phyloP scores from a whole-genome alignment of 805 yeast genomes.

The Metschnikowia arizonensis region DNA sequence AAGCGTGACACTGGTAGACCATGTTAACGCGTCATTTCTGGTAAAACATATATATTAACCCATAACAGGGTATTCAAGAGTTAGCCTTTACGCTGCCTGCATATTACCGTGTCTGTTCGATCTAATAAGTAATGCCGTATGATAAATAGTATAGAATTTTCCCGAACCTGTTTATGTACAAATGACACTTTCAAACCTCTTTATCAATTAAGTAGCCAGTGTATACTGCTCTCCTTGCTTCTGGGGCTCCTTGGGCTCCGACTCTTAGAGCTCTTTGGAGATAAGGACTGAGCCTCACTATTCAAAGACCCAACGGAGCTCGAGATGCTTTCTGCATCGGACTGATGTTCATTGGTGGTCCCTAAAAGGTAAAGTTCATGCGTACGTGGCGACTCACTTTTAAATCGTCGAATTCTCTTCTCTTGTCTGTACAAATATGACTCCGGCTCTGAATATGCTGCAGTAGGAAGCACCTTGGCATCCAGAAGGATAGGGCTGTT shows the following conservation, averaged over 20 bases:
- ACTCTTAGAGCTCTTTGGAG: slow-evolving; percentile 1
- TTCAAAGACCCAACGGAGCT: not conserved
- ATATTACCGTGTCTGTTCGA: not conserved
- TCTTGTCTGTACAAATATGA: slow-evolving; percentile 5
- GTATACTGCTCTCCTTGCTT: slow-evolving; percentile 3
- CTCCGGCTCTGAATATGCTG: not conserved
- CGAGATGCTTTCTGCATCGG: not conserved
- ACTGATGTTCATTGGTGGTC: not conserved
- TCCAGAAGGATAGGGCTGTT: not conserved
- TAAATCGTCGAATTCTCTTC: slow-evolving; percentile 7
- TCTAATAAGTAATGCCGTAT: slow-evolving; percentile 1
- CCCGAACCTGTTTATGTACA: slow-evolving; percentile 3
- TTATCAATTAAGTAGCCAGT: slow-evolving; percentile 4
- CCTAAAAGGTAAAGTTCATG: not conserved
- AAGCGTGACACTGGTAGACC: not conserved
- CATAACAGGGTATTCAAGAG: too few relatives aligned
- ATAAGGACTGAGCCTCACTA: not conserved
- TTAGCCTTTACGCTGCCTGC: not conserved
- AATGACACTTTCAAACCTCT: too few relatives aligned
- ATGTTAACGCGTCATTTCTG: too few relatives aligned
- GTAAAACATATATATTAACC: too few relatives aligned
- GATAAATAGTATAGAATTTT: slow-evolving; percentile 1
- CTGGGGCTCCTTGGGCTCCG: slow-evolving; percentile 1
- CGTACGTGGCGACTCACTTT: slow-evolving; percentile 3
- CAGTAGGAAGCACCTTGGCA: not conserved